Conservation (phyloP, 1,139 yeast genomes). For the Williopsis jadinii region DNA sequence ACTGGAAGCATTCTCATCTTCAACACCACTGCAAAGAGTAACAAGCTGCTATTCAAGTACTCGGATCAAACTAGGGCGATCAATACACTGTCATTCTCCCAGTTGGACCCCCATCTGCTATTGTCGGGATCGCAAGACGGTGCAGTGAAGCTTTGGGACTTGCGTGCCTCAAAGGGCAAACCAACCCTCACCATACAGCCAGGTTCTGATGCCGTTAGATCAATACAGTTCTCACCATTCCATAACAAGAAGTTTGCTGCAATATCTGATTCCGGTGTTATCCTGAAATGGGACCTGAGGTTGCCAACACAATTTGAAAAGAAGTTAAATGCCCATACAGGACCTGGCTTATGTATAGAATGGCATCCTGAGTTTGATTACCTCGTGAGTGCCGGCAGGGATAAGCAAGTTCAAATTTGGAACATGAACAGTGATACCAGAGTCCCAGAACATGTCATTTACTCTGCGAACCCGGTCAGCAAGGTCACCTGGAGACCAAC, state of each 20-base stretch:
- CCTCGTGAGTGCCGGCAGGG: conserved; percentile 90
- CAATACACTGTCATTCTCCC: conserved; percentile 68
- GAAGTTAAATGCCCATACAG: conserved; percentile 82
- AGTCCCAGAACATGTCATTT: conserved; percentile 64
- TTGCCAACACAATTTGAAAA: conserved; percentile 51
- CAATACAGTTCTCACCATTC: conserved; percentile 53
- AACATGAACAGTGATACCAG: conserved; percentile 37
- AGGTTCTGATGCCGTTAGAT: conserved; percentile 53
- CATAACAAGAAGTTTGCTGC: conserved; percentile 48
- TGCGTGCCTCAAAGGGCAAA: conserved; percentile 40
- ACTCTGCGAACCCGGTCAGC: conserved; percentile 55
- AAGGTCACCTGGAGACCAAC: conserved; percentile 47
- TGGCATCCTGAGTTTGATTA: conserved; percentile 85
- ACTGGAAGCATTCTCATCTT: conserved; percentile 44
- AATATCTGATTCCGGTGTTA: conserved; percentile 85
- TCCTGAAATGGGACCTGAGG: conserved; percentile 80
- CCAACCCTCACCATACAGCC: conserved; percentile 24
- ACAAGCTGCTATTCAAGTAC: conserved; percentile 38
- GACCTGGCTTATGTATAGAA: conserved; percentile 81
- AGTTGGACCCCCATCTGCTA: conserved; percentile 48
- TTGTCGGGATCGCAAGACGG: conserved; percentile 94
- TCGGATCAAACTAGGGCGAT: conserved; percentile 77
- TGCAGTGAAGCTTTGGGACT: conserved; percentile 79
- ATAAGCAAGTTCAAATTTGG: conserved; percentile 78
- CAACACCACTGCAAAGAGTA: conserved; percentile 34